Percentiles rank a stretch among this genome's conserved stretches.
Evolutionary conservation across 2,329 filamentous ascomycete genomes (phyloP).

Genomic region (Microcyclosporella mali): DNA sequence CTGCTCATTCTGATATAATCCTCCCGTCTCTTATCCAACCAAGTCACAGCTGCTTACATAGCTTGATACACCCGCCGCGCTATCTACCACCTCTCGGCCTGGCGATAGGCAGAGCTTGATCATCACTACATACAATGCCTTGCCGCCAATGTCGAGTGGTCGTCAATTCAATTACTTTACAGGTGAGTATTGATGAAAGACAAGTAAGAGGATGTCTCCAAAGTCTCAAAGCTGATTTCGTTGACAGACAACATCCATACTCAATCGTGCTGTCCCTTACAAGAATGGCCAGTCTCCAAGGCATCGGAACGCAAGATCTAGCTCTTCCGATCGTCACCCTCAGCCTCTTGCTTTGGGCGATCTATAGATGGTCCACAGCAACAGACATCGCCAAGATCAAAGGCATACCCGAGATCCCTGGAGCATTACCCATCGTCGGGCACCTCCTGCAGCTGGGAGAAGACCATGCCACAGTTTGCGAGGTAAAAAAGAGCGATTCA

Average conservation of each 20-base stretch:
- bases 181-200: not conserved
- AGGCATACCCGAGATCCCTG: slow-evolving; percentile 47
- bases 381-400: slow-evolving; percentile 48
- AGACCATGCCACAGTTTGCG: slow-evolving; percentile 49
- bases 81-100: too few relatives aligned
- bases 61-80: too few relatives aligned
- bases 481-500: slow-evolving; percentile 23
- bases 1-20: too few relatives aligned
- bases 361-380: not conserved
- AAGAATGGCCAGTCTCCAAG: too few relatives aligned
- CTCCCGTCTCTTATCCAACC: too few relatives aligned
- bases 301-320: not conserved
- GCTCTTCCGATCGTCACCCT: not conserved
- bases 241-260: too few relatives aligned
- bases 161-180: not conserved
- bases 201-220: not conserved
- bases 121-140: too few relatives aligned
- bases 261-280: too few relatives aligned
- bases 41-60: too few relatives aligned
- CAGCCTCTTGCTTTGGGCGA: not conserved
- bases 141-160: too few relatives aligned
- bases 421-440: slow-evolving; percentile 45
- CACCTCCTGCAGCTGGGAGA: slow-evolving; percentile 48
- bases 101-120: too few relatives aligned
- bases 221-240: too few relatives aligned